These are phyloP conservation scores for Verticillium isaacii DNA, from an alignment of 2,329 filamentous ascomycete species.

Conservation along the genomic window DNA sequence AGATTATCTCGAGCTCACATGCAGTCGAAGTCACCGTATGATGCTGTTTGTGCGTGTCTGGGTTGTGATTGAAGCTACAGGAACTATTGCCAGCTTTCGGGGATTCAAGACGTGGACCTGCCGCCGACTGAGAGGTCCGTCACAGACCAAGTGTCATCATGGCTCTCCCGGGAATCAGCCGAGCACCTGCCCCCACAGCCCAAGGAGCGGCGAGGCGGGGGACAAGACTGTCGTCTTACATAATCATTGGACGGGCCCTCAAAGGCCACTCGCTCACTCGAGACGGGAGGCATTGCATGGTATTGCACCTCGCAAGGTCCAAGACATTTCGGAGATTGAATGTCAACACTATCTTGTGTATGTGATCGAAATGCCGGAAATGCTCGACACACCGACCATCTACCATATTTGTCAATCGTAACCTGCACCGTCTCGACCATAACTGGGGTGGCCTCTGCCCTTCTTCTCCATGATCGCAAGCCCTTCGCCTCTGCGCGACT, in stretches of 20 bases:
- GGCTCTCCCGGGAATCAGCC: background rate
- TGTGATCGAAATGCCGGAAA: no score
- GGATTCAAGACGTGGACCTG: background rate
- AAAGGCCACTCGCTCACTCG: no score
- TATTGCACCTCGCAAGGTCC: no score
- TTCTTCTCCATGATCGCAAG: conserved; percentile 16
- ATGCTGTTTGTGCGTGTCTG: background rate
- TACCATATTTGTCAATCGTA: background rate
- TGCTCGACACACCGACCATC: no score
- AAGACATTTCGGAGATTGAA: no score
- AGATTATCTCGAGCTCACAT: conserved; percentile 21
- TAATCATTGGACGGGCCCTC: background rate
- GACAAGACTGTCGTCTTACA: background rate
- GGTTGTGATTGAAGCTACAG: background rate
- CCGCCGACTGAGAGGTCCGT: background rate
- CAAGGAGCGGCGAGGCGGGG: background rate
- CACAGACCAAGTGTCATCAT: conserved; percentile 13
- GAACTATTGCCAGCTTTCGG: background rate
- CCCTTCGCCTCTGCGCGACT: conserved; percentile 2
- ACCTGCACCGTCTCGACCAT: background rate
- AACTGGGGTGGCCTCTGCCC: conserved; percentile 12
- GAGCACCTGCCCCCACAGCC: background rate
- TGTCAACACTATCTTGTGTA: no score
- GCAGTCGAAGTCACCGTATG: background rate
- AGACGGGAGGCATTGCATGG: no score